Evolutionary conservation across 2,329 filamentous ascomycete genomes (phyloP), one percentile per base, ranked within the genome.

Genomic region (Trichoderma breve): DNA sequence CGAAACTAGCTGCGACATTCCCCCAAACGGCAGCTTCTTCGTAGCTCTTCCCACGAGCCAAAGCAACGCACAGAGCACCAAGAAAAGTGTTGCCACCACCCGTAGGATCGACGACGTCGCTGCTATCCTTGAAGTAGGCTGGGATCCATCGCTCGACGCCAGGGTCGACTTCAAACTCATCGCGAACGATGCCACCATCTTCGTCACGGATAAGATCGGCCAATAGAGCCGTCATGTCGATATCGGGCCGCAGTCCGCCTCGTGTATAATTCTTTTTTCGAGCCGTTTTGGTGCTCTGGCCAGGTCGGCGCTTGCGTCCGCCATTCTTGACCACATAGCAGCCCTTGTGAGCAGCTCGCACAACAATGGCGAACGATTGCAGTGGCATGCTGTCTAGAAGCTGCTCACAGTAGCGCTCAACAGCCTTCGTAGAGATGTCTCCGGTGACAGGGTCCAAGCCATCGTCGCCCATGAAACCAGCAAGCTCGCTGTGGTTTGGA

Each of bases 61-160:
- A 81, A 1, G 85, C 89, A 14, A 90, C 84, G 0, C 85, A 83
- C 61, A 90, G 76, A n/a, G 87, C 87, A 26, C 87, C 87, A 28
- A 98, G 84, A 77, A 98, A 98, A 0, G 92, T 91, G 81, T 99
- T 99, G 0, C 96, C 96, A 24, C 94, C 96, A 11, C 96, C 96
- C 0, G 96, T 98, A 0, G 95, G 95, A 80, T 98, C 96, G n/a
- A 96, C 83, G 1, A 98, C 93, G 72, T 84, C 88, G 9, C 76
- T 72, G 1, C 76, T 55, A 47, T 83, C 79, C 6, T 79, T 81
- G 78, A 95, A 92, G 78, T 92, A 95, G 8, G 95, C 92, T 14
- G 93, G 93, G 28, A 97, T 82, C 93, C 94, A 97, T 72, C 86
- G 83, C 76, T 91, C 88, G 68, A 91, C 85, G 3, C 90, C 90